phyloP scores from a whole-genome alignment of 306 rosid genomes.

The Begonia loranthoides region DNA sequence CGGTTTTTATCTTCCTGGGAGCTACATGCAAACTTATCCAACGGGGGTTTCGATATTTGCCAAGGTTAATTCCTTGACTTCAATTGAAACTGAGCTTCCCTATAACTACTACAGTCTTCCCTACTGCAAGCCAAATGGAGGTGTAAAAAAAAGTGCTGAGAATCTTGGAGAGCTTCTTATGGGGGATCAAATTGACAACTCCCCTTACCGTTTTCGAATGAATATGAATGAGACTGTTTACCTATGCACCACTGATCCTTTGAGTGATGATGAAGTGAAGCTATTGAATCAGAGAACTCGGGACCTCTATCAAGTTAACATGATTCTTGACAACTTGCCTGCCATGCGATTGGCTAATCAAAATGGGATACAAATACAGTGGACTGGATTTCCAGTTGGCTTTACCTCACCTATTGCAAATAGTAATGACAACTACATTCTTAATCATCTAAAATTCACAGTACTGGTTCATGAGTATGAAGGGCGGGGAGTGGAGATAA shows the following conservation, averaged over 20 bases:
- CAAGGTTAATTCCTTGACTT: constrained; percentile 77
- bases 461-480: constrained; percentile 77
- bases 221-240: constrained; percentile 48
- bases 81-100: constrained; percentile 87
- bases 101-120: constrained; percentile 76
- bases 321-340: constrained; percentile 79
- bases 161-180: constrained; percentile 74
- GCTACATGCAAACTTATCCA: constrained; percentile 71
- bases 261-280: constrained; percentile 59
- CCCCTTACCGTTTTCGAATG: constrained; percentile 55
- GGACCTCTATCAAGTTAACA: constrained; percentile 73
- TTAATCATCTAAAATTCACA: constrained; percentile 67
- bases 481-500: constrained; percentile 57
- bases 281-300: constrained; percentile 64
- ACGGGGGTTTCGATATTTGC: constrained; percentile 30
- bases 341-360: constrained; percentile 65
- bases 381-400: constrained; percentile 87
- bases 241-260: constrained; percentile 45
- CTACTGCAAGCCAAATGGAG: constrained; percentile 38
- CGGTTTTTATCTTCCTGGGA: constrained; percentile 77
- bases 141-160: constrained; percentile 68
- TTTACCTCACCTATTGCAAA: constrained; percentile 36
- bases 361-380: constrained; percentile 59
- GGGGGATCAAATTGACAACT: constrained; percentile 82
- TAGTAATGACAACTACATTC: constrained; percentile 50